Percentiles rank a stretch among this genome's conserved stretches.
Evolutionary conservation across 768 basidiomycete species (phyloP).

Genomic region (Boletus sp.): DNA sequence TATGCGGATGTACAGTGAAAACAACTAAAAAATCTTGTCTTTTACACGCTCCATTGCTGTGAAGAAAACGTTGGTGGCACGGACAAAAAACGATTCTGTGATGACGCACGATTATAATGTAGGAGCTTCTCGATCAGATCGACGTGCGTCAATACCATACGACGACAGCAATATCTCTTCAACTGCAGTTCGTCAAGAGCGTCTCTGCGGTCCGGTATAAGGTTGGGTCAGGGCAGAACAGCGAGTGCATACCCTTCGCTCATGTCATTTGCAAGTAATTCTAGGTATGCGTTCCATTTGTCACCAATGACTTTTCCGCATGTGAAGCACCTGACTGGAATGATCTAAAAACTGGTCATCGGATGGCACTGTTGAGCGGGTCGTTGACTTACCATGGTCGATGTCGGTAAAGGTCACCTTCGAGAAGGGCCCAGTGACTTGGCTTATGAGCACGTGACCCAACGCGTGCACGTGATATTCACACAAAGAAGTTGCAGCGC

Average conservation of each 20-base stretch:
- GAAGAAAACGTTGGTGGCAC: neutral
- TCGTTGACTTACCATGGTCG: slow-evolving; percentile 25
- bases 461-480: slow-evolving; percentile 28
- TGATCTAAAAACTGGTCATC: slow-evolving; percentile 61
- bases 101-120: slow-evolving; percentile 82
- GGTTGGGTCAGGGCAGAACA: neutral
- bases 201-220: slow-evolving; percentile 50
- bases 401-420: neutral
- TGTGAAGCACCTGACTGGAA: slow-evolving; percentile 93
- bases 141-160: slow-evolving; percentile 97
- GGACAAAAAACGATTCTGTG: slow-evolving; percentile 28
- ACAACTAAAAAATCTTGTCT: slow-evolving; percentile 23
- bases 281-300: slow-evolving; percentile 89
- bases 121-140: slow-evolving; percentile 96
- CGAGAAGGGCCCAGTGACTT: no score
- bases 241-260: slow-evolving; percentile 75
- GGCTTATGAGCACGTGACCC: slow-evolving; percentile 6
- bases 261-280: slow-evolving; percentile 74
- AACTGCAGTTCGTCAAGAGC: slow-evolving; percentile 87
- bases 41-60: slow-evolving; percentile 35
- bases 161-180: slow-evolving; percentile 92
- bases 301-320: slow-evolving; percentile 98
- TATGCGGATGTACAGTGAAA: neutral
- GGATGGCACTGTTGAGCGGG: neutral
- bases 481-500: slow-evolving; percentile 7